Conservation (phyloP, 2,329 filamentous ascomycete species). For the Periconia digitata region DNA sequence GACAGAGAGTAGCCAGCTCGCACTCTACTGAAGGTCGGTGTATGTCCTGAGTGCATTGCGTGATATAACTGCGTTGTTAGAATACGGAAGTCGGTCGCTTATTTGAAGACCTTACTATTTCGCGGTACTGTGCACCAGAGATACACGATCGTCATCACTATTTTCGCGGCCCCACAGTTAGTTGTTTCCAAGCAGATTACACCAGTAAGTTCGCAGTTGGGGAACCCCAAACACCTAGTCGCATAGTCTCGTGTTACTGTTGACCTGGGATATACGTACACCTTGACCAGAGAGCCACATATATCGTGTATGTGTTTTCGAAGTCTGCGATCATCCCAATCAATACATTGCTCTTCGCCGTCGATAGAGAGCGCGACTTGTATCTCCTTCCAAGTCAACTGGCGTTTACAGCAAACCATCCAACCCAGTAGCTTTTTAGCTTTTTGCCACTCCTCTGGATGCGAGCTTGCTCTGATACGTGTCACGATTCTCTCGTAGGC, state of each 20-base stretch:
- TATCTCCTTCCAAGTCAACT: slow-evolving; percentile 28
- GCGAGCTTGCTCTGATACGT: slow-evolving; percentile 18
- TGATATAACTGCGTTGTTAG: slow-evolving; percentile 23
- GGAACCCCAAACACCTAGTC: too few relatives aligned
- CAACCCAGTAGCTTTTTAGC: slow-evolving; percentile 25
- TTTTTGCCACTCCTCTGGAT: slow-evolving; percentile 12
- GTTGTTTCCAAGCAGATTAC: too few relatives aligned
- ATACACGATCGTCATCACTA: not conserved
- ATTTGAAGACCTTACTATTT: slow-evolving; percentile 14
- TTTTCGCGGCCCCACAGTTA: too few relatives aligned
- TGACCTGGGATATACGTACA: not conserved
- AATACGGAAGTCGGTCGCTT: not conserved
- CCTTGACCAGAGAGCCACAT: slow-evolving; percentile 21
- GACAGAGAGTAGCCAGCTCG: slow-evolving; percentile 25
- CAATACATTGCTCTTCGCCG: slow-evolving; percentile 15
- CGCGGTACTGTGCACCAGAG: slow-evolving; percentile 13
- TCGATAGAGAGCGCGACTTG: slow-evolving; percentile 30
- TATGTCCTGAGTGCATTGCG: slow-evolving; percentile 16
- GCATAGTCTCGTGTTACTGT: slow-evolving; percentile 21
- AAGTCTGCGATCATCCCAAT: slow-evolving; percentile 20
- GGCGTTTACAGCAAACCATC: slow-evolving; percentile 32
- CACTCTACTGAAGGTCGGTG: slow-evolving; percentile 26
- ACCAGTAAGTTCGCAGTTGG: too few relatives aligned
- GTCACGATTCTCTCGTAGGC: slow-evolving; percentile 30
- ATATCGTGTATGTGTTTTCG: slow-evolving; percentile 28